Evolutionary conservation across 805 yeast genomes (phyloP), one percentile per base, ranked within the genome.

Genomic region (Hanseniaspora pseudoguilliermondii): DNA sequence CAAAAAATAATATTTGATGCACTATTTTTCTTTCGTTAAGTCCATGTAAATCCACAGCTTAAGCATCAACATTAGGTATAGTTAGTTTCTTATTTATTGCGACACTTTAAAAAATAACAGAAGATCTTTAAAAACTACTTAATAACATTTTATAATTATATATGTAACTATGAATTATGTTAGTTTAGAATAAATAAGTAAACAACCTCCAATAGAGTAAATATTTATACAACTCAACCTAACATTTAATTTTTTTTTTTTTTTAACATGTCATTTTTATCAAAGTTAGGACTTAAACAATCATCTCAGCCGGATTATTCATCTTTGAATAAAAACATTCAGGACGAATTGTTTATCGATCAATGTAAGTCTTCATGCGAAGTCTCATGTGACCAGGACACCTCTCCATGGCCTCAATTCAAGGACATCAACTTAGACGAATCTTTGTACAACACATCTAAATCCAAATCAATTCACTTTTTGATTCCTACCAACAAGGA

Each of bases 401-500:
- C 20, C 16, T 15, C 46, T 9, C 25, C 47, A 18, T 52, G 55
- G 55, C 55, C 55, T 10, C 55, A 52, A 15, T 52, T 52, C 35
- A 52, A 52, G 15, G 71, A 68, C 29, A 16, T 52, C 9, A 49
- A 52, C 50, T 60, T 62, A 55, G 73, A 62, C 23, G 64, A 60
- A 25, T 76, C 76, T 7, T 71, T 89, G 32, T 88, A 85, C 79
- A 82, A 84, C 57, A 75, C 90, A 6, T 81, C 95, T 0, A 77
- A 76, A 59, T 81, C 85, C 0, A 81, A 80, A 46, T 83, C 81
- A 2, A 64, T 84, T 25, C 97, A 90, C 61, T 71, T 88, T 23
- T 69, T 91, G 36, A 82, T 90, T 0, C 84, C 96, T 2, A 89
- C 97, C 0, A 95, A 93, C 11, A 81, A 82, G 61, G 65, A 78